Evolutionary conservation across 306 rosid genomes (phyloP), one percentile per base, ranked within the genome.

Genomic region (Cucurbita argyrosperma): DNA sequence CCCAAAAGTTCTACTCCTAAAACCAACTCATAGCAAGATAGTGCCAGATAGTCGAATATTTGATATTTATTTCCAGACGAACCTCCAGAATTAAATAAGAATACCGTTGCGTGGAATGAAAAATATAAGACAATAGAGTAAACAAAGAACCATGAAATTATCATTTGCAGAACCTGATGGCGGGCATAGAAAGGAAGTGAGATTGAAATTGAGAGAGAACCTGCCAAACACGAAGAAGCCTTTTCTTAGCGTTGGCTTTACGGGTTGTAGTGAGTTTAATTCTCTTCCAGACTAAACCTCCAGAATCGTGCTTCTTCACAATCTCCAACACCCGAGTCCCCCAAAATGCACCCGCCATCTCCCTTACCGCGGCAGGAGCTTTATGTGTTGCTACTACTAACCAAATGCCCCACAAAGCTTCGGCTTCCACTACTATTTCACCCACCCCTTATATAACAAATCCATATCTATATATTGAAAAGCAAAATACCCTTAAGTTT

Each of bases 221-320:
- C 96, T 94, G 98, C 98, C 98, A 94, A 63, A 91, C 96, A 7
- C 98, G 94, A 64, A 76, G 90, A 68, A 94, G 95, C 62, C 98
- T 96, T 79, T 94, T 94, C 86, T 87, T 87, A 78, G 98, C 97
- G 78, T 93, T 93, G 84, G 97, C 96, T 79, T 87, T 90, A 40
- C 97, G 92, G 30, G 98, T 93, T 69, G 92, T 7, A 21, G 97
- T 93, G 85, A 93, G 96, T 78, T 93, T 90, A 15, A 93, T 89
- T 76, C 96, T 84, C 90, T 93, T 93, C 98, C 98, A 90, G 18
- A 93, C 78, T 3, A 90, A 82, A 14, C 97, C 97, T 72, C 94
- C 96, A 0, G 98, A 88, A 71, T 93, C 97, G 72, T 90, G 96
- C 86, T 93, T 93, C 93, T 90, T 93, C 85, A 93, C 98, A 23